Evolutionary conservation across 352 stramenopile species (phyloP), one percentile per base, ranked within the genome.

Genomic region (Globisporangium cederbergense): DNA sequence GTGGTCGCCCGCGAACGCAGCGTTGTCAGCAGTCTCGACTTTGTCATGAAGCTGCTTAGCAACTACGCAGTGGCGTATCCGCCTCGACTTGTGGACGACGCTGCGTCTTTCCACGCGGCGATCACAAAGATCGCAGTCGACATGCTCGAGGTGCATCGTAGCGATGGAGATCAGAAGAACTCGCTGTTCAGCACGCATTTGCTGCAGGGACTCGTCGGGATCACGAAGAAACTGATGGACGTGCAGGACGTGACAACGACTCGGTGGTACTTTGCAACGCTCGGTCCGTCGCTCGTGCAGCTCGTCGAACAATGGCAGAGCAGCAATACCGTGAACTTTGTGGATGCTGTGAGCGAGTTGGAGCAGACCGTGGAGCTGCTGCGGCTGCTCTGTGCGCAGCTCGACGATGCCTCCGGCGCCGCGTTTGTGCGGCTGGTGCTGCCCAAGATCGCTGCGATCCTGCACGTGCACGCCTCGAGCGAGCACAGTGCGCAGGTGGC

Each of bases 351-450:
- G 14, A 57, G 70, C 2, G 71, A 80, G 51, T 49, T 91, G 18
- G 58, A 77, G 38, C 74, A 81, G 52, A 70, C 77, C 0, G 81
- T 88, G 25, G 60, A 67, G 34, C 71, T 89, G 47, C 67, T 93
- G 34, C 71, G 71, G 6, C 46, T 89, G 10, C 43, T 90, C 20
- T 71, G 71, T 2, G 62, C 67, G 10, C 82, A 88, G 55, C 60
- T 93, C 11, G 67, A 79, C 43, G 82, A 87, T 9, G 52, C 65
- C 0, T 71, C 78, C 59, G 77, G 78, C 4, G 58, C 70, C 3
- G 58, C 71, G 25, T 90, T 91, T 64, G 85, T 91, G 28, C 66
- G 72, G 18, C 67, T 91, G 49, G 61, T 91, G 58, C 71, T 91
- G 8, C 79, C 85, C 4, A 78, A 77, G 66, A 60, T 93, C 36